A percentile compares a stretch with the other conserved stretches of the same genome.
Conservation (phyloP, 768 basidiomycete genomes). For the Boletus edulis region DNA sequence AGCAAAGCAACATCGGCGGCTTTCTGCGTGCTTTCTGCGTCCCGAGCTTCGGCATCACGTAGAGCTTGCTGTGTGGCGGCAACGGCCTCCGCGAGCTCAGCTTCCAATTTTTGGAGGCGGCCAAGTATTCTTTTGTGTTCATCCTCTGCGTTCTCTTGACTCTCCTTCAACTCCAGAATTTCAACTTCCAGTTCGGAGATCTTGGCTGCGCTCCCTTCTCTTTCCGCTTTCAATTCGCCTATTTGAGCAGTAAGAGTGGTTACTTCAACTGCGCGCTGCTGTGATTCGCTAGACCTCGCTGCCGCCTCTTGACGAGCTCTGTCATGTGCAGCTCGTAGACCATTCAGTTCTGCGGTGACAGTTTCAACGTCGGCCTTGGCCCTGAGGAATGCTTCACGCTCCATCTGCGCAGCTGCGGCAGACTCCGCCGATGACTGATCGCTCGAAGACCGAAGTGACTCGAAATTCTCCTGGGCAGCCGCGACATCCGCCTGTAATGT, state of each 20-base stretch:
- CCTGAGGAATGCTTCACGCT: slow-evolving; percentile 62
- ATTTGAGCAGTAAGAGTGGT: slow-evolving; percentile 50
- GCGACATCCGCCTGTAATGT: slow-evolving; percentile 49
- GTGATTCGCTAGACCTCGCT: slow-evolving; percentile 44
- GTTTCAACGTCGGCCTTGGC: slow-evolving; percentile 61
- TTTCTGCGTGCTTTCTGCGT: slow-evolving; percentile 40
- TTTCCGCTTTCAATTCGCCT: slow-evolving; percentile 54
- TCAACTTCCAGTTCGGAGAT: slow-evolving; percentile 82
- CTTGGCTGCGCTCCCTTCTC: slow-evolving; percentile 67
- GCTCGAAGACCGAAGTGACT: slow-evolving; percentile 45
- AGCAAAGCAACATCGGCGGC: slow-evolving; percentile 40
- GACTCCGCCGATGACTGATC: slow-evolving; percentile 43
- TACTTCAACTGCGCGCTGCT: slow-evolving; percentile 42
- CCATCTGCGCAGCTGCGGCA: slow-evolving; percentile 51
- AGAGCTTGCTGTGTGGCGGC: slow-evolving; percentile 47
- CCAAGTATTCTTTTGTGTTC: slow-evolving; percentile 44
- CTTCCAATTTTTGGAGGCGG: slow-evolving; percentile 51
- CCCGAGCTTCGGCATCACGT: slow-evolving; percentile 47
- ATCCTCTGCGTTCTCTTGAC: slow-evolving; percentile 63
- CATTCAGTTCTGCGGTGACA: slow-evolving; percentile 49
- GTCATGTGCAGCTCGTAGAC: slow-evolving; percentile 49
- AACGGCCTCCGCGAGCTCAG: slow-evolving; percentile 47
- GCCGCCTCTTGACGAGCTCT: slow-evolving; percentile 47
- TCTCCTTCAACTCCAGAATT: slow-evolving; percentile 72
- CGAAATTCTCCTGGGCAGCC: slow-evolving; percentile 51